Base-by-base conservation (phyloP, 2,329 filamentous ascomycete species). In the Ustilaginoidea virens region DNA sequence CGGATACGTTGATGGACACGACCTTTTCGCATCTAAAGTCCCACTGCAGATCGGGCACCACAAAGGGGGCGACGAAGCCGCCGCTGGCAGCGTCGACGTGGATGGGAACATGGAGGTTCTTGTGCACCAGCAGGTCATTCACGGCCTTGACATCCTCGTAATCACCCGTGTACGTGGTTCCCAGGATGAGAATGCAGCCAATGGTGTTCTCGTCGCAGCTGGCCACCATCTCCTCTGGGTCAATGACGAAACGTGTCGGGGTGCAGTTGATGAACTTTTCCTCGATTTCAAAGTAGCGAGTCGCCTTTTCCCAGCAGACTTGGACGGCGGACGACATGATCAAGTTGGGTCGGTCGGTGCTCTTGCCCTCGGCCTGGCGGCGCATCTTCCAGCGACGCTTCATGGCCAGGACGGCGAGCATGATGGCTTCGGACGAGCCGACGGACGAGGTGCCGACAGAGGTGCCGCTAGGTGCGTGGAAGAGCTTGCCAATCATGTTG, bases 251-350 rank as follows among this genome's bases (percentile, higher is more conserved):
- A 36, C 73, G 60, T 1, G 73, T 66, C 2, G 56, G 53, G 0
- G 67, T 67, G 53, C 72, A 77, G 51, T 69, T 74, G 18, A 76
- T 69, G 7, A 69, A 85, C 56, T 80, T 82, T 62, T 94, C 86
- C 42, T 94, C 87, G 23, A 94, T 70, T 45, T 96, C 87, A 44
- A 92, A 90, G 60, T 92, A 92, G 29, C 83, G 68, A 4, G 78
- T 73, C 1, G 79, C 77, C 62, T 94, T 94, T 55, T 94, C 85
- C 86, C 86, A 94, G 65, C 85, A 93, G 23, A 94, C 87, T 58
- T 96, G 87, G 2, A 94, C 87, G 18, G 87, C 86, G 16, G 81
- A 83, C 44, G 81, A 90, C 87, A 96, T 94, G 62, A 96, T 61
- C 36, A 96, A 77, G 57, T 96, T 96, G 31, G 87, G 87, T 25